phyloP scores from a whole-genome alignment of 2,329 filamentous ascomycete species.

The Uncinocarpus reesii region DNA sequence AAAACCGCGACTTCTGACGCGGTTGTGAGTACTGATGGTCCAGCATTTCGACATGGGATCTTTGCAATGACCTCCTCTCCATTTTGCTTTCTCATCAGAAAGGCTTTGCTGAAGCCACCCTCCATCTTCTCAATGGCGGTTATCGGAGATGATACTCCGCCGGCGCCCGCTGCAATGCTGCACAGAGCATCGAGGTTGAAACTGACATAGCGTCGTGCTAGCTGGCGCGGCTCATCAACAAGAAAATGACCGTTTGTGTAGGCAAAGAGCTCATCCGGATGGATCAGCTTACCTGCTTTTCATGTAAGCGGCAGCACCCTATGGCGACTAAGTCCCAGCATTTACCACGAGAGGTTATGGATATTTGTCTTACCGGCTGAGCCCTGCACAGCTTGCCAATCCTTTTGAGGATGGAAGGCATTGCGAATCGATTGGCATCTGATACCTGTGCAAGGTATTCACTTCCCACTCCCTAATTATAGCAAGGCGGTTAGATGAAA shows the following conservation, averaged over 20 bases:
- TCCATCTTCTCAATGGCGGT: constrained; percentile 22
- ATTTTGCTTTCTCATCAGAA: constrained; percentile 24
- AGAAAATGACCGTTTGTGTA: constrained; percentile 27
- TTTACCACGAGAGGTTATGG: no score
- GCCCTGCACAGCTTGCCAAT: no score
- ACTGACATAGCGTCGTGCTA: constrained; percentile 19
- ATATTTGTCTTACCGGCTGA: no score
- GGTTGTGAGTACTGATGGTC: constrained; percentile 23
- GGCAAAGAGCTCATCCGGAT: constrained; percentile 19
- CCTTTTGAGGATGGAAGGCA: no score
- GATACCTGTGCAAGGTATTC: no score
- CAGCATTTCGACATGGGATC: constrained; percentile 25
- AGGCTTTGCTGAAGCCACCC: constrained; percentile 27
- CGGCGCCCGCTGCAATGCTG: constrained; percentile 4
- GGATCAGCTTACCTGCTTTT: constrained; percentile 23
- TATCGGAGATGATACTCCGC: constrained; percentile 15
- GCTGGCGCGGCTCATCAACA: constrained; percentile 20
- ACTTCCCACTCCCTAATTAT: no score
- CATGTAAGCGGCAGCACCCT: no score
- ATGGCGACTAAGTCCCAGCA: no score
- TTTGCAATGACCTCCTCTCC: constrained; percentile 27
- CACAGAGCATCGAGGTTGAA: constrained; percentile 23
- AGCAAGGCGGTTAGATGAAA: no score
- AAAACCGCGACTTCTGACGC: constrained; percentile 26
- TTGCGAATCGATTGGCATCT: no score